phyloP scores from a whole-genome alignment of 1,284 basidiomycete genomes.

The Agaricales sp. region DNA sequence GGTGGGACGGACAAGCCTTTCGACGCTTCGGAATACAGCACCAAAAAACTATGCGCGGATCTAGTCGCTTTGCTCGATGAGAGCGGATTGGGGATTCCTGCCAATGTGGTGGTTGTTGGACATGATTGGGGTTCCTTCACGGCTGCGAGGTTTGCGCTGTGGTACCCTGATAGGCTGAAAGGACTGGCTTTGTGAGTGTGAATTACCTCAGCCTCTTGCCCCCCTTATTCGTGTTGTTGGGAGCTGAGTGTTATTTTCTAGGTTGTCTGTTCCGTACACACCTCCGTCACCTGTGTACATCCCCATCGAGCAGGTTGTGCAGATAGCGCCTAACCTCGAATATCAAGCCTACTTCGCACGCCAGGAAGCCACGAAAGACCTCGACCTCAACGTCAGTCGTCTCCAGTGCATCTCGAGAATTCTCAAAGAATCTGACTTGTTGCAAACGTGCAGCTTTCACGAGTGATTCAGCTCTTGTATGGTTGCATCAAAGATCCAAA shows the following conservation, averaged over 20 bases:
- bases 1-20: constrained; percentile 56
- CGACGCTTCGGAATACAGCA: constrained; percentile 44
- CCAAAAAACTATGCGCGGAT: constrained; percentile 47
- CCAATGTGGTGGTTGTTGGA: constrained; percentile 51
- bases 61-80: constrained; percentile 52
- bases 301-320: constrained; percentile 37
- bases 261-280: constrained; percentile 51
- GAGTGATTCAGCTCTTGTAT: neutral
- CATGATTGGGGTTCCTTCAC: constrained; percentile 66
- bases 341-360: constrained; percentile 58
- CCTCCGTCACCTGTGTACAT: constrained; percentile 41
- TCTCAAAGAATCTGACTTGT: neutral
- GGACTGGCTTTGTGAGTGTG: constrained; percentile 45
- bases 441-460: neutral
- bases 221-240: constrained; percentile 3
- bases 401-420: neutral
- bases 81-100: constrained; percentile 38
- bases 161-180: constrained; percentile 48
- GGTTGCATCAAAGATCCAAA: neutral
- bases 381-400: constrained; percentile 40
- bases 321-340: constrained; percentile 40
- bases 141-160: constrained; percentile 52
- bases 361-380: constrained; percentile 33
- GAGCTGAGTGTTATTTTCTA: constrained; percentile 15
- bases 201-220: neutral